phyloP scores from a whole-genome alignment of 345 rosid species.

The Acer yangbiense region DNA sequence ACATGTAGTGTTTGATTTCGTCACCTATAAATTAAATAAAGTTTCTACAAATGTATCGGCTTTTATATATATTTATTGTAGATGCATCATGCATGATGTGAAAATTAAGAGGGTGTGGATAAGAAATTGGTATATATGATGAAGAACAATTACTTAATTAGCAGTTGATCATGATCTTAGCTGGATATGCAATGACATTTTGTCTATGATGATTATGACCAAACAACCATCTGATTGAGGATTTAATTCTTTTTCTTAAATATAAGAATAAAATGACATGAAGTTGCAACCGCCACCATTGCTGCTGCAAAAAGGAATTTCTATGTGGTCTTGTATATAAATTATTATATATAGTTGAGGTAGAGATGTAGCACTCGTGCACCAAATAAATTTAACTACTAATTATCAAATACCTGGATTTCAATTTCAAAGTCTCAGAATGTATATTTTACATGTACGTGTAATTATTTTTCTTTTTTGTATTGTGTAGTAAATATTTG shows the following conservation, averaged over 20 bases:
- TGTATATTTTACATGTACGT: too few relatives aligned
- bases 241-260: neutral
- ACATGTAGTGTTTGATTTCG: too few relatives aligned
- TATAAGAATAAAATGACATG: conserved; percentile 14
- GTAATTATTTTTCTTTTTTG: too few relatives aligned
- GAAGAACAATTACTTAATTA: neutral
- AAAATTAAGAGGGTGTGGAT: neutral
- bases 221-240: conserved; percentile 20
- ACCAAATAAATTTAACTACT: neutral
- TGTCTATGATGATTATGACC: conserved; percentile 32
- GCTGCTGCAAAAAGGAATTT: neutral
- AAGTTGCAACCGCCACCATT: conserved; percentile 32
- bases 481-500: too few relatives aligned
- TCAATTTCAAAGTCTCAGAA: too few relatives aligned
- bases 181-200: conserved; percentile 33
- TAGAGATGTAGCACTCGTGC: neutral
- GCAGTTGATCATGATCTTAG: conserved; percentile 17
- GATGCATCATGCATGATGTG: neutral
- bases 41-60: neutral
- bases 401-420: too few relatives aligned
- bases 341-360: too few relatives aligned
- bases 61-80: neutral
- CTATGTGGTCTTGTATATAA: neutral
- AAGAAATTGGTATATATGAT: conserved; percentile 1
- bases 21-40: too few relatives aligned